A percentile compares a stretch with the other conserved stretches of the same genome.
phyloP scores from a whole-genome alignment of 2,329 filamentous ascomycete species.

The Pseudopyrenochaeta lycopersici region DNA sequence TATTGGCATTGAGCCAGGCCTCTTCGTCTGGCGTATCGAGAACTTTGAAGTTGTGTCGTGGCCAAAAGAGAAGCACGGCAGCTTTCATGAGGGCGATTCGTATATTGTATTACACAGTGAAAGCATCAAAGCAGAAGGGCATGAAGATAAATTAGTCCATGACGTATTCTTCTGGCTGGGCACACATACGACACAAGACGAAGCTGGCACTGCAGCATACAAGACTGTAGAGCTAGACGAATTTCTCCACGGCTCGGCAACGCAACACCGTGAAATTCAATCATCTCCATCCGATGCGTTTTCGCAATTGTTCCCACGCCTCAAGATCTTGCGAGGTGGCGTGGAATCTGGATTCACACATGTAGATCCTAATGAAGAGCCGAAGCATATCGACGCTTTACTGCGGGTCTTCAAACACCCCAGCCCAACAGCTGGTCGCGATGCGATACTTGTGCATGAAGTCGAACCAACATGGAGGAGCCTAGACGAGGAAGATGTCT shows the following conservation, averaged over 20 bases:
- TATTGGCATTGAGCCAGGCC: slow-evolving; percentile 63
- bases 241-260: slow-evolving; percentile 68
- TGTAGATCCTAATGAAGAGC: slow-evolving; percentile 60
- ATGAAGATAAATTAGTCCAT: slow-evolving; percentile 51
- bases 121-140: slow-evolving; percentile 53
- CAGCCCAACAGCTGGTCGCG: slow-evolving; percentile 52
- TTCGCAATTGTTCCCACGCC: slow-evolving; percentile 66
- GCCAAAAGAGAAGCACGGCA: slow-evolving; percentile 65
- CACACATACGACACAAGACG: slow-evolving; percentile 71
- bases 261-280: slow-evolving; percentile 73
- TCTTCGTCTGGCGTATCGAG: slow-evolving; percentile 73
- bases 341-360: slow-evolving; percentile 70
- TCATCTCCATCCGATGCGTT: slow-evolving; percentile 67
- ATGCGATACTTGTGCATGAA: slow-evolving; percentile 68
- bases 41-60: slow-evolving; percentile 71
- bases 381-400: slow-evolving; percentile 60
- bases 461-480: slow-evolving; percentile 69
- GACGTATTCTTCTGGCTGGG: slow-evolving; percentile 78
- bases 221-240: slow-evolving; percentile 77
- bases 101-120: slow-evolving; percentile 72
- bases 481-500: slow-evolving; percentile 72
- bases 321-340: slow-evolving; percentile 69
- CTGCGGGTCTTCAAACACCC: slow-evolving; percentile 71
- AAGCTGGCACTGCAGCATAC: slow-evolving; percentile 74
- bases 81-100: slow-evolving; percentile 74